Conservation (phyloP, 2,329 filamentous ascomycete genomes). For the Seiridium cupressi region DNA sequence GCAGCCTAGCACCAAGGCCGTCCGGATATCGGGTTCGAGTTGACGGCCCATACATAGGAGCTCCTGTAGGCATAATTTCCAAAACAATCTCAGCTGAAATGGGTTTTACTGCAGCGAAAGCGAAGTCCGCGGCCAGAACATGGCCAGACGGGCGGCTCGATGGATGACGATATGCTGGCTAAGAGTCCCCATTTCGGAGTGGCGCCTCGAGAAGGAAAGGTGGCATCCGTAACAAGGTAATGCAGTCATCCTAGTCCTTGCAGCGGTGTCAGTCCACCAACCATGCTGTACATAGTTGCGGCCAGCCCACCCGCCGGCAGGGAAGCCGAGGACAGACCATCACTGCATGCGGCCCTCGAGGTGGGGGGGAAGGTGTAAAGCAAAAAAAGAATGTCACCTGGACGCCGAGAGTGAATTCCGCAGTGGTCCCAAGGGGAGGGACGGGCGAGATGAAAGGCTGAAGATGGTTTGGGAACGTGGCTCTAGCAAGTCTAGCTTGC, state of each 20-base stretch:
- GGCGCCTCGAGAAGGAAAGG: slow-evolving; percentile 1
- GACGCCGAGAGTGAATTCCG: not conserved
- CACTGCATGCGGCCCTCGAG: not conserved
- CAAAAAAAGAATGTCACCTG: not conserved
- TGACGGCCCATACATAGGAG: not conserved
- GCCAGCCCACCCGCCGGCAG: slow-evolving; percentile 4
- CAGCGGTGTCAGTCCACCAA: slow-evolving; percentile 6
- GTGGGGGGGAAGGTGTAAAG: not conserved
- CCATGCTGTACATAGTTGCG: not conserved
- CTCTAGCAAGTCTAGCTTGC: not conserved
- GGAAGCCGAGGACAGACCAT: slow-evolving; percentile 7
- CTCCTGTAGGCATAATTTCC: not conserved
- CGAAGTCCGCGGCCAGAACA: not conserved
- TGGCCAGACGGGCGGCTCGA: not conserved
- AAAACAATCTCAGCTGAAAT: not conserved
- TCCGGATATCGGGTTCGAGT: not conserved
- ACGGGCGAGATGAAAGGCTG: not conserved
- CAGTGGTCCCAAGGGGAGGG: not conserved
- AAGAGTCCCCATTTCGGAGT: not conserved
- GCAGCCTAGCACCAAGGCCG: not conserved
- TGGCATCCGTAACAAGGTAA: not conserved
- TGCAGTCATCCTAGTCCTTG: not conserved
- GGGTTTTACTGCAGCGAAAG: not conserved
- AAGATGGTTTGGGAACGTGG: not conserved
- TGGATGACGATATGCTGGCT: not conserved